Percentiles rank a stretch among this genome's conserved stretches.
Conservation (phyloP, 225 moss, liverwort and hornwort species). For the Antitrichia curtipendula region DNA sequence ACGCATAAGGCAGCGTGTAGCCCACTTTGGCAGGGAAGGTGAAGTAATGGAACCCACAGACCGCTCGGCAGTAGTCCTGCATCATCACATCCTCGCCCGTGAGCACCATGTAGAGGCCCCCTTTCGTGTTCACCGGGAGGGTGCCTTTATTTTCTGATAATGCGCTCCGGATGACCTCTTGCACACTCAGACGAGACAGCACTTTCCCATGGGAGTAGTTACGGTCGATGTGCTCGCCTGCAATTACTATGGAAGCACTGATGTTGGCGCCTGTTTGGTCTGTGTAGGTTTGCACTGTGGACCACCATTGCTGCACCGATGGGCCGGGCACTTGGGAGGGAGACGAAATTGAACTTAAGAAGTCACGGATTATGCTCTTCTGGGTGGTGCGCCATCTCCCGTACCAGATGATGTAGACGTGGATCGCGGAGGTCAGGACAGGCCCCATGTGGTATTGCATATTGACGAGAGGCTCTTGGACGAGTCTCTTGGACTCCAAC, state of each 20-base stretch:
- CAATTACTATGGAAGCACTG: conserved; percentile 23
- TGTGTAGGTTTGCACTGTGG: conserved; percentile 39
- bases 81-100: conserved; percentile 41
- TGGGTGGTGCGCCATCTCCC: conserved; percentile 23
- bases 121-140: conserved; percentile 37
- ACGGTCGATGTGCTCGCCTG: conserved; percentile 31
- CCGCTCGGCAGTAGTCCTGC: conserved; percentile 53
- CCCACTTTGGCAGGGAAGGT: conserved; percentile 51
- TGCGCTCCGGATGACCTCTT: conserved; percentile 32
- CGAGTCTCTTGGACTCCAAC: conserved; percentile 21
- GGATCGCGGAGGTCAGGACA: conserved; percentile 45
- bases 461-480: conserved; percentile 16
- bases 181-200: conserved; percentile 33
- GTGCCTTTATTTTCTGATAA: conserved; percentile 31
- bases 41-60: conserved; percentile 54
- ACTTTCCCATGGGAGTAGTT: conserved; percentile 29
- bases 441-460: conserved; percentile 59
- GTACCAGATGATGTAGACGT: conserved; percentile 52
- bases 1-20: conserved; percentile 45
- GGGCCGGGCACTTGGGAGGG: conserved; percentile 8
- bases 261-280: conserved; percentile 53
- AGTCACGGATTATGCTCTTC: conserved; percentile 41
- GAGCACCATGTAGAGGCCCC: conserved; percentile 48
- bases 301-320: conserved; percentile 48
- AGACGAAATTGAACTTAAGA: conserved; percentile 24